Evolutionary conservation across 2,329 filamentous ascomycete species (phyloP).

Genomic region (Verticillium tricorpus): DNA sequence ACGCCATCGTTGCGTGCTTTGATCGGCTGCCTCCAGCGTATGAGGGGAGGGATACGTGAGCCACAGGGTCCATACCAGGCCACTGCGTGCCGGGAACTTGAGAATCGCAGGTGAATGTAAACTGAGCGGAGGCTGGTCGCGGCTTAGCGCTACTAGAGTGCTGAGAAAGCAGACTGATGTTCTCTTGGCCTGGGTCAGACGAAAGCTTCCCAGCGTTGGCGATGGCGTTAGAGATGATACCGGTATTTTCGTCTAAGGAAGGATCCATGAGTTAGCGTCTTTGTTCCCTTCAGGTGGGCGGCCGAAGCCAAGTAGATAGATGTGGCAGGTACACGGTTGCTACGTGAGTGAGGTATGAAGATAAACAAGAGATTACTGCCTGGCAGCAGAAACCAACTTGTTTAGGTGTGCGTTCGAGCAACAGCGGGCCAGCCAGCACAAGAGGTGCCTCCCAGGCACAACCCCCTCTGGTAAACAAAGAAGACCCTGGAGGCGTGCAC

Average conservation of each 20-base stretch:
- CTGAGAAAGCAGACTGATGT: conserved; percentile 72
- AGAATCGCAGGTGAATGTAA: conserved; percentile 94
- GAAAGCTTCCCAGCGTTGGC: conserved; percentile 75
- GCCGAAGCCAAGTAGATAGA: background rate
- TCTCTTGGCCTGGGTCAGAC: conserved; percentile 65
- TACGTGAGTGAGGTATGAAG: background rate
- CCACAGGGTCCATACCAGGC: conserved; percentile 50
- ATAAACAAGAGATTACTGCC: background rate
- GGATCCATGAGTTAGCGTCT: background rate
- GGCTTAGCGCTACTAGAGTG: conserved; percentile 53
- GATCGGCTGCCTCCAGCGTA: conserved; percentile 18
- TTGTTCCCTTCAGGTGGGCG: background rate
- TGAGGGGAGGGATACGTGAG: conserved; percentile 18
- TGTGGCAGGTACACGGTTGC: conserved; percentile 10
- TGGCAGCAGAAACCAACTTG: too few relatives aligned
- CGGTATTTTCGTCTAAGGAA: conserved; percentile 45
- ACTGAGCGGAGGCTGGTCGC: conserved; percentile 74
- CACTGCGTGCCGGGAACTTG: conserved; percentile 77
- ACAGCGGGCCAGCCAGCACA: background rate
- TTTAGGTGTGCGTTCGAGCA: background rate
- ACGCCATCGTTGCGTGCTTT: conserved; percentile 15
- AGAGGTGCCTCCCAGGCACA: background rate
- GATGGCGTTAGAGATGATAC: conserved; percentile 90
- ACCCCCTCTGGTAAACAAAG: background rate
- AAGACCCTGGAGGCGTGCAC: background rate